Evolutionary conservation across 345 rosid genomes (phyloP).

Genomic region (Excoecaria agallocha): DNA sequence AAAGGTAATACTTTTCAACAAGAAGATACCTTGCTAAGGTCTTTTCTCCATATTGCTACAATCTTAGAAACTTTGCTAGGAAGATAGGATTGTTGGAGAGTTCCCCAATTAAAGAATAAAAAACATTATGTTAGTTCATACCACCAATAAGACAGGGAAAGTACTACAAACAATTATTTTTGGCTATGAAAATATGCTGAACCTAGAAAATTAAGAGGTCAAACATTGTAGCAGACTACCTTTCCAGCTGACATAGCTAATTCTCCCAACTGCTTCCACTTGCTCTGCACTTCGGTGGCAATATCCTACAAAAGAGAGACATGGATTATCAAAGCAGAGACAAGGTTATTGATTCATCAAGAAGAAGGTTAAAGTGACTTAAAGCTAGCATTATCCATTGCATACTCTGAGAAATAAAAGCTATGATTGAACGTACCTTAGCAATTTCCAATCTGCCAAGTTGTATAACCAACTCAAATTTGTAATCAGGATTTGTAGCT

Average conservation of each 20-base stretch:
- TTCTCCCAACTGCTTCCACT: slow-evolving; percentile 98
- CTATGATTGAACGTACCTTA: slow-evolving; percentile 46
- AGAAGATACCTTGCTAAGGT: slow-evolving; percentile 72
- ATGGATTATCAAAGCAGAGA: slow-evolving; percentile 5
- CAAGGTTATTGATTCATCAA: neutral
- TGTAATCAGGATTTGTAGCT: slow-evolving; percentile 95
- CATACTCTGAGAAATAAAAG: neutral
- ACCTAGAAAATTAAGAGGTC: neutral
- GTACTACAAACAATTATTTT: neutral
- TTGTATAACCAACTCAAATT: slow-evolving; percentile 92
- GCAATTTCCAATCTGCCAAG: slow-evolving; percentile 93
- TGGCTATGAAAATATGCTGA: neutral
- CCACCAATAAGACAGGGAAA: neutral
- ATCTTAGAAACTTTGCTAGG: slow-evolving; percentile 99
- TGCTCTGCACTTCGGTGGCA: slow-evolving; percentile 73
- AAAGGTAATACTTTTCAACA: neutral
- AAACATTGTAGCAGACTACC: slow-evolving; percentile 35
- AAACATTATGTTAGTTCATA: neutral
- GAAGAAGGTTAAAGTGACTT: neutral
- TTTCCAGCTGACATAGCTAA: slow-evolving; percentile 94
- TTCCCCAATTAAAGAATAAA: neutral
- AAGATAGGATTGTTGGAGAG: slow-evolving; percentile 63
- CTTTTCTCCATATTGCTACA: slow-evolving; percentile 94
- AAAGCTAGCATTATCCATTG: neutral
- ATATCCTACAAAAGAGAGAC: slow-evolving; percentile 56